These are phyloP conservation scores for Ophiostoma triangulosporum DNA, from an alignment of 2,329 filamentous ascomycete species.

Conservation along the genomic window DNA sequence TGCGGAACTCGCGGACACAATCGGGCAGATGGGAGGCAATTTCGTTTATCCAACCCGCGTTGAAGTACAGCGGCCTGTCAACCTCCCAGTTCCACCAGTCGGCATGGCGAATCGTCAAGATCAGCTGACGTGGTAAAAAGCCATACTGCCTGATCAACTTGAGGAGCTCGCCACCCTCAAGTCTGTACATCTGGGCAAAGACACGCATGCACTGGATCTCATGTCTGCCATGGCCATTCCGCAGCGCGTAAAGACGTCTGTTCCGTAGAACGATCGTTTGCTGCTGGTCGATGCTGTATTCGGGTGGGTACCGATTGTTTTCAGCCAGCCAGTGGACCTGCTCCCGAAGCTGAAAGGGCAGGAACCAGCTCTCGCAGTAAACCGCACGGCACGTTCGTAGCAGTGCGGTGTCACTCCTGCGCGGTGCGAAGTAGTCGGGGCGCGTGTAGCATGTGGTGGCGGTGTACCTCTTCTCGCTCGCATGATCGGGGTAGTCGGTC, in stretches of 20 bases:
- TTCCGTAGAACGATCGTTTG: not conserved
- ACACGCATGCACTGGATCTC: constrained; percentile 23
- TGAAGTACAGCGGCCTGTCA: constrained; percentile 23
- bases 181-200: constrained; percentile 29
- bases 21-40: constrained; percentile 17
- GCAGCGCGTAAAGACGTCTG: not conserved
- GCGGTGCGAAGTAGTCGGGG: constrained; percentile 27
- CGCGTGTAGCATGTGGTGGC: constrained; percentile 25
- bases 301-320: constrained; percentile 20
- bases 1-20: constrained; percentile 25
- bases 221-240: constrained; percentile 8
- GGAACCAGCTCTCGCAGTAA: constrained; percentile 29
- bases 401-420: constrained; percentile 23
- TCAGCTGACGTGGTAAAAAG: constrained; percentile 25
- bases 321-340: constrained; percentile 26
- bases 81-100: constrained; percentile 35
- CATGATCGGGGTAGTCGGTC: constrained; percentile 24
- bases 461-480: constrained; percentile 16
- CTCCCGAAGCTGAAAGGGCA: constrained; percentile 26
- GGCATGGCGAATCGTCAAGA: constrained; percentile 33
- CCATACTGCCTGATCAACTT: constrained; percentile 17
- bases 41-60: constrained; percentile 23
- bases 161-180: constrained; percentile 21
- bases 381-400: constrained; percentile 29
- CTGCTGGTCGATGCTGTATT: constrained; percentile 3